phyloP scores from a whole-genome alignment of 2,329 filamentous ascomycete genomes.

The Tolypocladium paradoxum region DNA sequence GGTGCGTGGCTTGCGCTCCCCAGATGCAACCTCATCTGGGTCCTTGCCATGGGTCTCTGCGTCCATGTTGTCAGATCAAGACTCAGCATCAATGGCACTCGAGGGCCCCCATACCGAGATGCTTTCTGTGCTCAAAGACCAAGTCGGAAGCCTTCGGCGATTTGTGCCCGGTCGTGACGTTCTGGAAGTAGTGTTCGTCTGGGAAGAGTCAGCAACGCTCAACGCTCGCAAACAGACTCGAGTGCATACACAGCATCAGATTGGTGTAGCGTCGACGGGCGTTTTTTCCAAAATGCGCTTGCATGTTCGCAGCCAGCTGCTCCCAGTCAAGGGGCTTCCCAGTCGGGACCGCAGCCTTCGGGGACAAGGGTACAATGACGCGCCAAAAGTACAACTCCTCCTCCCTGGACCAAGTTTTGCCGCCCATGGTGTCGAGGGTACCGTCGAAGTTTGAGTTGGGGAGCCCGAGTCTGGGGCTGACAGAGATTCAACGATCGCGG shows the following conservation, averaged over 20 bases:
- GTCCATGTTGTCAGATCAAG: neutral
- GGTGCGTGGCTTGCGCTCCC: neutral
- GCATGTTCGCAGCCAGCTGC: slow-evolving; percentile 27
- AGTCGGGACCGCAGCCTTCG: slow-evolving; percentile 15
- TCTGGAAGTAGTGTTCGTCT: slow-evolving; percentile 37
- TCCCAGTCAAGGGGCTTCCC: slow-evolving; percentile 21
- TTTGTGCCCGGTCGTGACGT: slow-evolving; percentile 23
- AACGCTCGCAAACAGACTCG: neutral
- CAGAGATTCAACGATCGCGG: neutral
- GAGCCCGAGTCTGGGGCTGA: neutral
- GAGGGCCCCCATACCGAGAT: slow-evolving; percentile 10
- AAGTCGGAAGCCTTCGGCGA: slow-evolving; percentile 26
- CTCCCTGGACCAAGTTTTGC: slow-evolving; percentile 35
- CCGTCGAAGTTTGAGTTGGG: neutral
- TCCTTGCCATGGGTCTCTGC: slow-evolving; percentile 1
- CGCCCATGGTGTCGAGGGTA: slow-evolving; percentile 29
- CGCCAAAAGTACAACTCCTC: slow-evolving; percentile 42
- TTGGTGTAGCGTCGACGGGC: slow-evolving; percentile 28
- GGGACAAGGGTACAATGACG: slow-evolving; percentile 24
- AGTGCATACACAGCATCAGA: slow-evolving; percentile 28
- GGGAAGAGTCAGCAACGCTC: slow-evolving; percentile 4
- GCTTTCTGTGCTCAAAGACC: slow-evolving; percentile 20
- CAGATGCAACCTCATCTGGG: neutral
- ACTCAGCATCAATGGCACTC: too few species aligned
- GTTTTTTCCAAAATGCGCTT: slow-evolving; percentile 18